Conservation (phyloP, 352 stramenopile species). For the Phytophthora cajani region DNA sequence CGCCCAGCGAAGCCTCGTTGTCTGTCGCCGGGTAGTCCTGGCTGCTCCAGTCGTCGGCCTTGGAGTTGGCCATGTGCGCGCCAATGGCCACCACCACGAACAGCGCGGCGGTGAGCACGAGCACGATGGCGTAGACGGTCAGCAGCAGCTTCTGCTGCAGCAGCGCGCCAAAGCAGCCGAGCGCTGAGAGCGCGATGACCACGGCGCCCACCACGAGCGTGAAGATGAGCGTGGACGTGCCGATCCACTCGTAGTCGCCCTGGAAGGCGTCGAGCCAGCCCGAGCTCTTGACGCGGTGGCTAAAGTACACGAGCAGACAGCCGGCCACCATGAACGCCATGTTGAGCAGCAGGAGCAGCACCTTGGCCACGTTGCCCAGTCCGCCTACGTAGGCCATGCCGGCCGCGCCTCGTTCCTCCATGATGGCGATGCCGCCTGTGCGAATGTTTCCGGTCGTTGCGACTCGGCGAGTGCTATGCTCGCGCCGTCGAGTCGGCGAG, state of each 20-base stretch:
- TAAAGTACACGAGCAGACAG: slow-evolving; percentile 84
- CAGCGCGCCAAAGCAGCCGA: slow-evolving; percentile 79
- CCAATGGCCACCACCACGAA: slow-evolving; percentile 76
- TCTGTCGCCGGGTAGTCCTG: slow-evolving; percentile 52
- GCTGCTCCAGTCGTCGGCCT: slow-evolving; percentile 54
- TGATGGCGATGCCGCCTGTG: slow-evolving; percentile 40
- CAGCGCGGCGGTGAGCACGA: slow-evolving; percentile 62
- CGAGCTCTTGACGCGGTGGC: slow-evolving; percentile 63
- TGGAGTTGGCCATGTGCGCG: slow-evolving; percentile 60
- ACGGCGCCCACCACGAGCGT: slow-evolving; percentile 72
- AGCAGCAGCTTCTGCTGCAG: slow-evolving; percentile 76
- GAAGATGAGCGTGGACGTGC: slow-evolving; percentile 67
- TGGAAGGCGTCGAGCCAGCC: slow-evolving; percentile 83
- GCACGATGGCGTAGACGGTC: slow-evolving; percentile 69
- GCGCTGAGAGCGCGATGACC: slow-evolving; percentile 65
- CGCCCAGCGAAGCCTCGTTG: slow-evolving; percentile 56
- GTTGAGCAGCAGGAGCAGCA: slow-evolving; percentile 84
- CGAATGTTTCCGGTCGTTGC: slow-evolving; percentile 22
- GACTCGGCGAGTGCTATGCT: slow-evolving; percentile 9
- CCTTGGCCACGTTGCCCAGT: slow-evolving; percentile 77
- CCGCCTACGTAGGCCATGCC: slow-evolving; percentile 56
- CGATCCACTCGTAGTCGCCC: slow-evolving; percentile 72
- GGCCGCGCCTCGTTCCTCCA: slow-evolving; percentile 54
- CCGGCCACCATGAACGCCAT: slow-evolving; percentile 84
- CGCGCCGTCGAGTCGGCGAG: slow-evolving; percentile 1